Conservation (phyloP, 768 basidiomycete species). For the Pisolithus orientalis region DNA sequence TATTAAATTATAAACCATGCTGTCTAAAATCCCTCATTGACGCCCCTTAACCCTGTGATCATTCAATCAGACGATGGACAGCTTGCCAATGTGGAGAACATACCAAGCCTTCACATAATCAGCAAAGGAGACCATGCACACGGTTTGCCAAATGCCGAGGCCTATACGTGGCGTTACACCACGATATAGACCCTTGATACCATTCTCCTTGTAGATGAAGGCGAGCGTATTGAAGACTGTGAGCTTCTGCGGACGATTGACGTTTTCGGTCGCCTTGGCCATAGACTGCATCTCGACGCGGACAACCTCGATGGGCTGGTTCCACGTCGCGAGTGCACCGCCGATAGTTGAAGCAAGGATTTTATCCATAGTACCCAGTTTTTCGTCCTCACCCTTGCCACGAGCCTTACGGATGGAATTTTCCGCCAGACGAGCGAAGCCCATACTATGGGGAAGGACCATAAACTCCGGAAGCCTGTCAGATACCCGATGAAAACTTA, state of each 20-base stretch:
- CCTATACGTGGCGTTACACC: constrained; percentile 97
- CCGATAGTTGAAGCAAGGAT: constrained; percentile 83
- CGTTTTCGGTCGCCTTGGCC: constrained; percentile 67
- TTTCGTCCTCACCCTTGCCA: constrained; percentile 75
- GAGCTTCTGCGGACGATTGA: constrained; percentile 83
- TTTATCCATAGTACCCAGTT: constrained; percentile 74
- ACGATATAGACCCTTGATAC: constrained; percentile 92
- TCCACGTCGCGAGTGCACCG: constrained; percentile 97
- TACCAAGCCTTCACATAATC: constrained; percentile 91
- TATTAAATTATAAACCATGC: constrained; percentile 1
- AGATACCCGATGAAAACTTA: constrained; percentile 26
- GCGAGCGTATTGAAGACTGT: constrained; percentile 86
- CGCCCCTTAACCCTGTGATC: constrained; percentile 45
- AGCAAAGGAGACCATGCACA: constrained; percentile 98
- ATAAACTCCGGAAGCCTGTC: constrained; percentile 5
- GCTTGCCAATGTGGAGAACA: constrained; percentile 8
- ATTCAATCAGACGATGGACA: constrained; percentile 8
- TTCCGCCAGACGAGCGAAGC: constrained; percentile 93
- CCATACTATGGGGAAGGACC: constrained; percentile 56
- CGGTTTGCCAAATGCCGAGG: constrained; percentile 93
- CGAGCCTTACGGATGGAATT: constrained; percentile 64
- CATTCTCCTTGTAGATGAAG: constrained; percentile 97
- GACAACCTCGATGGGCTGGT: constrained; percentile 97
- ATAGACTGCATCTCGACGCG: constrained; percentile 99
- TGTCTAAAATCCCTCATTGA: constrained; percentile 13